Evolutionary conservation across 495 filamentous ascomycete species (phyloP).

Genomic region (Penicillium pulvis): DNA sequence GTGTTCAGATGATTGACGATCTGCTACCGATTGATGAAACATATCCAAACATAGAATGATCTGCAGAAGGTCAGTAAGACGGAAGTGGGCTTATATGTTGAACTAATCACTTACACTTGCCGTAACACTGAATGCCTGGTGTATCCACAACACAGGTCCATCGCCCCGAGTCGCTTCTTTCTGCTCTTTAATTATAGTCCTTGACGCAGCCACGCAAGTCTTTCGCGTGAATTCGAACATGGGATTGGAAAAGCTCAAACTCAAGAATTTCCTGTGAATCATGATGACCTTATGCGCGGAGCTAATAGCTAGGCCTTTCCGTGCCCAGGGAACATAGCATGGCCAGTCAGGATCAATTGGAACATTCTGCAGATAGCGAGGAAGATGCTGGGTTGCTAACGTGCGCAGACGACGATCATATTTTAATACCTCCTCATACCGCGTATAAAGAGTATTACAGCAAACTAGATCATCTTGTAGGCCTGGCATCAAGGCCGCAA

Average conservation of each 20-base stretch:
- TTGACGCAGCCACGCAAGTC: conserved; percentile 40
- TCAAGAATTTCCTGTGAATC: conserved; percentile 48
- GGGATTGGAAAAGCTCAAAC: conserved; percentile 40
- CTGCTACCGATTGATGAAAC: conserved; percentile 33
- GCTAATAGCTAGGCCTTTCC: conserved; percentile 37
- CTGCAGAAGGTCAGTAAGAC: conserved; percentile 11
- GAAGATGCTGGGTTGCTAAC: conserved; percentile 29
- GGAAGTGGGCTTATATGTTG: neutral
- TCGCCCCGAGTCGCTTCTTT: conserved; percentile 31
- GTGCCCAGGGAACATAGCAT: conserved; percentile 38
- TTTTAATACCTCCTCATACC: conserved; percentile 42
- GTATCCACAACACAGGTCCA: conserved; percentile 45
- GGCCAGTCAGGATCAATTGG: conserved; percentile 40
- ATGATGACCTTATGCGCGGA: conserved; percentile 49
- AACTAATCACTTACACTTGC: conserved; percentile 23
- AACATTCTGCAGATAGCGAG: conserved; percentile 31
- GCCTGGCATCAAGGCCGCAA: conserved; percentile 39
- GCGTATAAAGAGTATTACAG: conserved; percentile 33
- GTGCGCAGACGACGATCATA: conserved; percentile 39
- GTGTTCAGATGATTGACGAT: conserved; percentile 37
- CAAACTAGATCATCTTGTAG: conserved; percentile 38
- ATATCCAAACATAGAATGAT: conserved; percentile 46
- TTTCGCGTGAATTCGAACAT: conserved; percentile 41
- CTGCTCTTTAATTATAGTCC: conserved; percentile 43
- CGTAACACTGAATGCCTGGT: conserved; percentile 36